Percentiles rank a stretch among this genome's conserved stretches.
Conservation (phyloP, 306 rosid species). For the Mimosa pudica region DNA sequence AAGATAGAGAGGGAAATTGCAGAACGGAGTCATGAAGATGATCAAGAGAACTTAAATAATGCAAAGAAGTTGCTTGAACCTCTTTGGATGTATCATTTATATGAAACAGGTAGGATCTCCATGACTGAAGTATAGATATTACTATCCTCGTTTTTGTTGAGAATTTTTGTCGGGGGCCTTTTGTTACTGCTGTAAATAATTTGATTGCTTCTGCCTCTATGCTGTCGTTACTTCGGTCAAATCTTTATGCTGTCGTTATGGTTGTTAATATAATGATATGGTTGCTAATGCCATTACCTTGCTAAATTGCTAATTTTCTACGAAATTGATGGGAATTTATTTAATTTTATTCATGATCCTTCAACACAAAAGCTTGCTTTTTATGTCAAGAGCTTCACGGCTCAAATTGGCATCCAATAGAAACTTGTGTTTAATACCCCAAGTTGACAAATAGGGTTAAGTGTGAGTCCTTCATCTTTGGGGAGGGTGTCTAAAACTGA, state of each 20-base stretch:
- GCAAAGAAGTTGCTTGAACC: slow-evolving; percentile 77
- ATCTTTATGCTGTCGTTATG: slow-evolving; percentile 4
- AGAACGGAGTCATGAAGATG: slow-evolving; percentile 57
- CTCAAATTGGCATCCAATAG: no score
- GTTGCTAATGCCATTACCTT: slow-evolving; percentile 3
- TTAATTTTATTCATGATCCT: background rate
- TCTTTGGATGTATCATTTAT: slow-evolving; percentile 79
- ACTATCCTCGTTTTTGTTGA: background rate
- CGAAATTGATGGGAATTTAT: background rate
- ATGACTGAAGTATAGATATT: slow-evolving; percentile 53
- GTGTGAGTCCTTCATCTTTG: no score
- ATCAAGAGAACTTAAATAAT: slow-evolving; percentile 42
- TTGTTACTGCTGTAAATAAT: slow-evolving; percentile 32
- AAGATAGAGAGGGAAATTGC: slow-evolving; percentile 61
- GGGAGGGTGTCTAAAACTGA: no score
- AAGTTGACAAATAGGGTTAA: no score
- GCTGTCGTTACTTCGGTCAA: background rate
- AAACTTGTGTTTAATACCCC: no score
- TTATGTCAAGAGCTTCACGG: no score
- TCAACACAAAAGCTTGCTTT: background rate
- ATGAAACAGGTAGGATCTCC: slow-evolving; percentile 70
- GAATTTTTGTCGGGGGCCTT: slow-evolving; percentile 9
- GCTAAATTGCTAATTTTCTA: background rate
- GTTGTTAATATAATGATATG: background rate
- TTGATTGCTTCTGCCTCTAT: slow-evolving; percentile 7